These are phyloP conservation scores for Kingdonia uniflora DNA, from an alignment of 164 flowering plant species.

Conservation along the genomic window DNA sequence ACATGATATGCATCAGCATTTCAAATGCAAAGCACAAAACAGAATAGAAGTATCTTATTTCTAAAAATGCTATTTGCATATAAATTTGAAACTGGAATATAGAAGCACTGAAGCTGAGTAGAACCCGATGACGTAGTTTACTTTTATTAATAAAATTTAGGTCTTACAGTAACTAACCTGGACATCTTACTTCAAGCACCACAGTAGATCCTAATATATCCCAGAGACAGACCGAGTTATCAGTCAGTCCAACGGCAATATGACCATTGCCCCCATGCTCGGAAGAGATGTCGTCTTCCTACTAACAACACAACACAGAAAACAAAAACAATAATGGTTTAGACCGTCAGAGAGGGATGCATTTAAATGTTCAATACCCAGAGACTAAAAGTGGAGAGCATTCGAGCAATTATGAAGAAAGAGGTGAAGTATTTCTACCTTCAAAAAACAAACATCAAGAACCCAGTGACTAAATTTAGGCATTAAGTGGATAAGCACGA, in stretches of 20 bases:
- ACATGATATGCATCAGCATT: not conserved
- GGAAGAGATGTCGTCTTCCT: conserved; percentile 20
- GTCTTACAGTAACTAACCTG: conserved; percentile 41
- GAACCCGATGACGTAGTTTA: too few relatives aligned
- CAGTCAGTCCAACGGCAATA: conserved; percentile 83
- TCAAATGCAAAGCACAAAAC: not conserved
- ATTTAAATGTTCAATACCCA: not conserved
- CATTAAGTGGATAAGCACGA: conserved; percentile 31
- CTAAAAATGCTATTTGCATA: not conserved
- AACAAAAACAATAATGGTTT: not conserved
- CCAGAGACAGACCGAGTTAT: conserved; percentile 74
- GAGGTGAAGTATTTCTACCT: conserved; percentile 28
- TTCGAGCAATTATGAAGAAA: not conserved
- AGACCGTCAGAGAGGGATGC: not conserved
- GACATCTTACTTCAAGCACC: conserved; percentile 44
- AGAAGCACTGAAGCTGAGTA: not conserved
- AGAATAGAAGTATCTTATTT: not conserved
- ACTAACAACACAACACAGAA: conserved; percentile 14
- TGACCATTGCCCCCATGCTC: conserved; percentile 13
- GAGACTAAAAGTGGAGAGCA: not conserved
- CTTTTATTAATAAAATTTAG: not conserved
- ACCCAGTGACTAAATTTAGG: conserved; percentile 80
- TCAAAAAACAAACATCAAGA: conserved; percentile 68
- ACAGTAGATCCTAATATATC: conserved; percentile 29
- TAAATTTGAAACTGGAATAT: not conserved